Conservation (phyloP, 306 rosid species). For the Prunus mume region DNA sequence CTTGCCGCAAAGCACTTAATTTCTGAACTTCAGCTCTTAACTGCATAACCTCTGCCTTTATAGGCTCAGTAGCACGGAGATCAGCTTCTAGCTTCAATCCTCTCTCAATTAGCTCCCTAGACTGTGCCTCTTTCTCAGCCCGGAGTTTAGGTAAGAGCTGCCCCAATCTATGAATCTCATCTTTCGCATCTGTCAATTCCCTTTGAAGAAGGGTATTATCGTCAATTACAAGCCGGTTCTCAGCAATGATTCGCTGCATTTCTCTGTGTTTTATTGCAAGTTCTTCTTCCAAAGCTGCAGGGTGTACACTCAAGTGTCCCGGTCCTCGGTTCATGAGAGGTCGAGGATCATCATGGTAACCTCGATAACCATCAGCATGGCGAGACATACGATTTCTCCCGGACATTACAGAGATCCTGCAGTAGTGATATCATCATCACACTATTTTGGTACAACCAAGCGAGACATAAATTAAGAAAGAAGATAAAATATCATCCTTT, state of each 20-base stretch:
- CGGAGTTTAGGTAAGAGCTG: conserved; percentile 32
- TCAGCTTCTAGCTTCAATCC: conserved; percentile 48
- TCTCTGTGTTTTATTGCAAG: conserved; percentile 43
- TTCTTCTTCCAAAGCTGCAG: conserved; percentile 50
- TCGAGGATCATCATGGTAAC: conserved; percentile 34
- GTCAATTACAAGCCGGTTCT: conserved; percentile 39
- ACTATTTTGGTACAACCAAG: conserved; percentile 1
- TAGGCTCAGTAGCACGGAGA: conserved; percentile 40
- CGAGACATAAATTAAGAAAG: not conserved
- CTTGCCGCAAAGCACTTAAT: conserved; percentile 34
- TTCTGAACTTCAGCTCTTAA: conserved; percentile 45
- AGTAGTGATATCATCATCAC: conserved; percentile 15
- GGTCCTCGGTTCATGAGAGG: conserved; percentile 25
- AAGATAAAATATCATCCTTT: not conserved
- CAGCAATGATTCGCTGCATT: conserved; percentile 35
- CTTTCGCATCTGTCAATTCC: conserved; percentile 44
- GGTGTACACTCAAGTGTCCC: conserved; percentile 29
- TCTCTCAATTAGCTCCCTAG: conserved; percentile 38
- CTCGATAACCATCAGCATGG: conserved; percentile 34
- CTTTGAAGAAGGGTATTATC: conserved; percentile 46
- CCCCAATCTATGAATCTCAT: conserved; percentile 41
- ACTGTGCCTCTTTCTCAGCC: conserved; percentile 33
- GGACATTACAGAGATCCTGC: conserved; percentile 41
- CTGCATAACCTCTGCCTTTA: conserved; percentile 39
- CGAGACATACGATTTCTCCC: conserved; percentile 39